These are phyloP conservation scores for Neofusicoccum laricinum DNA, from an alignment of 2,329 filamentous ascomycete species.

Conservation along the genomic window DNA sequence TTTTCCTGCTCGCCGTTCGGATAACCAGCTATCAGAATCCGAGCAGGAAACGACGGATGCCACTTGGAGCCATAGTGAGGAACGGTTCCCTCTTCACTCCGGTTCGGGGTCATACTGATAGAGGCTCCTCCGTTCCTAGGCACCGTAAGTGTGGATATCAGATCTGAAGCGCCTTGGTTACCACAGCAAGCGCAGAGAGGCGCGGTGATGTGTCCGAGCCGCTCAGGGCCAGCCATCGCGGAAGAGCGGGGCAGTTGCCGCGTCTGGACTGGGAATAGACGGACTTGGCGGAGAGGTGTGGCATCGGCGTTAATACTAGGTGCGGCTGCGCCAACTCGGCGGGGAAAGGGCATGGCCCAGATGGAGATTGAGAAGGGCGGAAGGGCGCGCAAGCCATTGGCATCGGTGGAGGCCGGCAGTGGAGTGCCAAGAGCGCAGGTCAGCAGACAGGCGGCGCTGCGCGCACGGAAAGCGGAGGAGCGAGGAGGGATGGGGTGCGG, in stretches of 20 bases:
- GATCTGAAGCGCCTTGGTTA: neutral
- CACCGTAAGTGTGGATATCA: neutral
- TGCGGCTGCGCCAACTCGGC: neutral
- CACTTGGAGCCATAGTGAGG: neutral
- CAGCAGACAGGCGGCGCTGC: constrained; percentile 5
- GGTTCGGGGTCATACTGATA: too few relatives aligned
- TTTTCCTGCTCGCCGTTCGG: neutral
- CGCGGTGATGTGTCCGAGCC: neutral
- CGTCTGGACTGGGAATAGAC: neutral
- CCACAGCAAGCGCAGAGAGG: neutral
- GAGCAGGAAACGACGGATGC: neutral
- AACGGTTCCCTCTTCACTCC: neutral
- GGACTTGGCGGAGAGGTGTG: neutral
- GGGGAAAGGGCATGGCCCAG: neutral
- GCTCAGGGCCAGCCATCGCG: neutral
- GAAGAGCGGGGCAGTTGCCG: neutral
- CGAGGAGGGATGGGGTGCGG: neutral
- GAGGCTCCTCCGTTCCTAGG: neutral
- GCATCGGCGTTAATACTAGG: neutral
- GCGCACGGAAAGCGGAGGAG: neutral
- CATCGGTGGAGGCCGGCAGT: neutral
- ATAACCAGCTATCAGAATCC: neutral
- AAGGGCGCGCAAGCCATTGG: neutral
- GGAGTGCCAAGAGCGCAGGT: constrained; percentile 4
- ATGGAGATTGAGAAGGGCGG: neutral